Evolutionary conservation across 768 basidiomycete genomes (phyloP), one percentile per base, ranked within the genome.

Genomic region (Amyloporia xantha): DNA sequence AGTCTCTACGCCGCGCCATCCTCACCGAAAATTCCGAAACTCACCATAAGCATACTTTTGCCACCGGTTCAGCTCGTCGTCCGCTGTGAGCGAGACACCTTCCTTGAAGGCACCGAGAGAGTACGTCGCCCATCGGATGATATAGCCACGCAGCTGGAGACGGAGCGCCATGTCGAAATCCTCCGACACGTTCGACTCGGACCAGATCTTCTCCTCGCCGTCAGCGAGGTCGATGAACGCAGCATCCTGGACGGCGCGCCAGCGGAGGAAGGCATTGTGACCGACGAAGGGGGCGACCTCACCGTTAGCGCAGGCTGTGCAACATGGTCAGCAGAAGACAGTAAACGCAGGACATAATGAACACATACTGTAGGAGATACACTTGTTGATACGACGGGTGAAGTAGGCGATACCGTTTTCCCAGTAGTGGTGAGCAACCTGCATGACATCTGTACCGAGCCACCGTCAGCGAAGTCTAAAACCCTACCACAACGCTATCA

Each of bases 61-160:
- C 92, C 92, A 95, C 4, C 92, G 70, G 59, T 92, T 93, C 12
- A 94, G 69, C 66, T 95, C 92, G 58, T 95, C 92, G 50, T 91
- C 90, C 41, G 82, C 81, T 0, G 92, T 92, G 15, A 95, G 73
- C 1, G 86, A 88, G 15, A 95, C 92, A 52, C 92, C 92, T 64
- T 95, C 92, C 68, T 91, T 87, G 72, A 93, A 94, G 4, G 77
- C 84, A 43, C 89, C 82, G 35, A 82, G 75, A 4, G 81, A 84
- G 67, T 95, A 95, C 3, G 86, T 88, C 20, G 91, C 86, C 91
- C 88, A 86, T 28, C 66, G 66, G 50, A 71, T 69, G 57, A 67
- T 66, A 49, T 62, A 70, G 7, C 68, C 73, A 44, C 69, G 70
- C 63, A 85, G 70, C 59, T 90, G 77, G n/a, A 82, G 63, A 26